Conservation (phyloP, 345 rosid genomes). For the Draba incana region DNA sequence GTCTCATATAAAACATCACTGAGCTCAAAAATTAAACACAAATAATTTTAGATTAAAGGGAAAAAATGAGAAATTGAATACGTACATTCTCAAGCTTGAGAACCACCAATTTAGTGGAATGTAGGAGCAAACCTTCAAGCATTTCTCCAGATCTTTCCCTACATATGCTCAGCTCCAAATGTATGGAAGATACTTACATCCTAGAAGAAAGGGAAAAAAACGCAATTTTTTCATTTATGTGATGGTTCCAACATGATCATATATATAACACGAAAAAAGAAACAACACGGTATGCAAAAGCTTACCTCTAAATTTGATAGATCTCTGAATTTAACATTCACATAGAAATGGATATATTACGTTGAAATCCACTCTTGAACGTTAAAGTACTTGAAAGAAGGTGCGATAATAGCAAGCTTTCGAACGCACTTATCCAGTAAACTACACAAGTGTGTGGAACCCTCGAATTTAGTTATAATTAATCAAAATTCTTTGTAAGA, state of each 20-base stretch:
- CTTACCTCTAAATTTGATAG: not conserved
- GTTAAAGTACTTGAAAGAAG: slow-evolving; percentile 5
- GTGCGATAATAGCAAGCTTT: slow-evolving; percentile 1
- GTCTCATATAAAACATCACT: too few species aligned
- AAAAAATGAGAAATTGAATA: too few species aligned
- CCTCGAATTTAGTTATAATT: not conserved
- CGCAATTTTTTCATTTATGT: not conserved
- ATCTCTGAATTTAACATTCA: not conserved
- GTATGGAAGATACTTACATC: not conserved
- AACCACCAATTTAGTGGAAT: too few species aligned
- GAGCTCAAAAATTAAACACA: too few species aligned
- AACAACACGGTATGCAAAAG: not conserved
- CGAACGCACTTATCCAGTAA: not conserved
- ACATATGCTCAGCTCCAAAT: slow-evolving; percentile 1
- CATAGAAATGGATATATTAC: too few species aligned
- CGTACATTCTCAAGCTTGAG: too few species aligned
- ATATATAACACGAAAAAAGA: not conserved
- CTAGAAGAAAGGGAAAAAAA: not conserved
- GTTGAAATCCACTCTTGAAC: too few species aligned
- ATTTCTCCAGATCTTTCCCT: not conserved
- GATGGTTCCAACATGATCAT: not conserved
- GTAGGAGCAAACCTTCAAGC: not conserved
- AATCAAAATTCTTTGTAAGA: not conserved
- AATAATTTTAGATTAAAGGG: too few species aligned
- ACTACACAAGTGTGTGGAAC: not conserved